Evolutionary conservation across 495 filamentous ascomycete genomes (phyloP).

Genomic region (Amniculicola lignicola): DNA sequence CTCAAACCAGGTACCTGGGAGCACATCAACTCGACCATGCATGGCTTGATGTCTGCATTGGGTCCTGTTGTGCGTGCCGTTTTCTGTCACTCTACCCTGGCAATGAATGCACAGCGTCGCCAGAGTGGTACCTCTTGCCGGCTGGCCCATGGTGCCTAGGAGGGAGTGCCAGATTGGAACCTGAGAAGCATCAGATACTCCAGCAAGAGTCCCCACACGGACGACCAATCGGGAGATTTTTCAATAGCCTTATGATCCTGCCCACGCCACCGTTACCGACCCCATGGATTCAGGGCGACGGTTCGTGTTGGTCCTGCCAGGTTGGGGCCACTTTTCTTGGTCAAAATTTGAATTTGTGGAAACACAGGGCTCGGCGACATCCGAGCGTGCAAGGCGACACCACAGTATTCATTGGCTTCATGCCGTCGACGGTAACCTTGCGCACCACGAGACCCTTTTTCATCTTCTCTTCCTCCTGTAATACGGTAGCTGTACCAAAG

Average conservation of each 20-base stretch:
- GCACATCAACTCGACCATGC: conserved; percentile 2
- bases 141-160: background rate
- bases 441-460: conserved; percentile 11
- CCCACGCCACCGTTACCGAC: conserved; percentile 17
- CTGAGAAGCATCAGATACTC: background rate
- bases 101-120: conserved; percentile 21
- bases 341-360: conserved; percentile 1
- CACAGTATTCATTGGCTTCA: conserved; percentile 1
- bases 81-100: conserved; percentile 32
- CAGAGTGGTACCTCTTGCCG: conserved; percentile 1
- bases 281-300: conserved; percentile 7
- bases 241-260: conserved; percentile 16
- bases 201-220: background rate
- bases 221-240: conserved; percentile 25
- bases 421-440: too few relatives aligned
- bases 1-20: conserved; percentile 22
- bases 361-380: conserved; percentile 18
- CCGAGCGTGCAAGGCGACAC: conserved; percentile 1
- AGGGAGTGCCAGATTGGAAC: background rate
- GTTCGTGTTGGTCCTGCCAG: background rate
- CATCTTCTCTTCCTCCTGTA: conserved; percentile 4
- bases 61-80: conserved; percentile 32
- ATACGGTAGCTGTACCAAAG: background rate
- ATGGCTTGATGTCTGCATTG: conserved; percentile 19
- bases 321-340: conserved; percentile 1